These are phyloP conservation scores for Pholiota conissans DNA, from an alignment of 768 basidiomycete genomes.

Conservation along the genomic window DNA sequence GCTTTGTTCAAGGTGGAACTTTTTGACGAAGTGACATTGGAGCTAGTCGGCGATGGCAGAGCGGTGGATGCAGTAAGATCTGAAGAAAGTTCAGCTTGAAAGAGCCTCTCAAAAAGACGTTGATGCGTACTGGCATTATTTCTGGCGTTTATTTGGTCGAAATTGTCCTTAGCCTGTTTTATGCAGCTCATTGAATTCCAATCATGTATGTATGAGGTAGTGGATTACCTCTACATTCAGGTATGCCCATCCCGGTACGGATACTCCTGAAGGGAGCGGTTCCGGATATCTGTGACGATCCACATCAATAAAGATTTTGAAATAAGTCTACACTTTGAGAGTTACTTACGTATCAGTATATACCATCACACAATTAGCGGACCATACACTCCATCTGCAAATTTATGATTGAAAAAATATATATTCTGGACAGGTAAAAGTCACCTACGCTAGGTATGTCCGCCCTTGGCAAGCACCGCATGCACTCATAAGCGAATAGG, in stretches of 20 bases:
- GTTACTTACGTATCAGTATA: conserved; percentile 27
- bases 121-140: conserved; percentile 30
- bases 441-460: conserved; percentile 27
- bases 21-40: conserved; percentile 7
- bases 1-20: conserved; percentile 3
- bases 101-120: background rate
- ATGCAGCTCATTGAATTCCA: too few relatives aligned
- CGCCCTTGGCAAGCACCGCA: conserved; percentile 57
- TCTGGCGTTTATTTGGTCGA: conserved; percentile 41
- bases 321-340: background rate
- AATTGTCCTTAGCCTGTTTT: conserved; percentile 32
- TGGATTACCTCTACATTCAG: conserved; percentile 48
- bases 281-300: conserved; percentile 40
- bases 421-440: background rate
- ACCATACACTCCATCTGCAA: conserved; percentile 53
- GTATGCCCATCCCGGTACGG: conserved; percentile 65
- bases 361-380: conserved; percentile 43
- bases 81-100: conserved; percentile 11
- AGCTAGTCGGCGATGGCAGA: conserved; percentile 28
- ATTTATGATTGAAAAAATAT: conserved; percentile 1
- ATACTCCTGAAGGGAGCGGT: conserved; percentile 46
- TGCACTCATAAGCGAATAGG: conserved; percentile 55
- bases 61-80: conserved; percentile 46
- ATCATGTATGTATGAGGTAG: too few relatives aligned
- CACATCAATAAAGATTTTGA: background rate